Conservation (phyloP, 306 rosid species). For the Cercis canadensis region DNA sequence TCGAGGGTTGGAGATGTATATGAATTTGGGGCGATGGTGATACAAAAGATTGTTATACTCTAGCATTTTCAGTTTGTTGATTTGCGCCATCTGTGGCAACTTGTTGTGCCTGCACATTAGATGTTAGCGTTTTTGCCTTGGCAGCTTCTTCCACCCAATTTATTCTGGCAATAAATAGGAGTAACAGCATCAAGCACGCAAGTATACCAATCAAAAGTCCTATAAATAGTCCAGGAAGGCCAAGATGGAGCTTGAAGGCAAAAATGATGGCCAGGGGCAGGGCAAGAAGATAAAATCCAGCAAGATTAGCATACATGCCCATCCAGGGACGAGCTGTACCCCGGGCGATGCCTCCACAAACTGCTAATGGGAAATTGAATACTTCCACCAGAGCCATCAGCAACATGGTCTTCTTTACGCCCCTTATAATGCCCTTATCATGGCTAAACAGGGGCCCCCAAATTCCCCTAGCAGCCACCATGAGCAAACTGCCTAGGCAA, state of each 20-base stretch:
- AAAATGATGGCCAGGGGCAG: constrained; percentile 71
- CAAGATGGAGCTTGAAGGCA: constrained; percentile 68
- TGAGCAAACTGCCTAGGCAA: constrained; percentile 59
- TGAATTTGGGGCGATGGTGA: no score
- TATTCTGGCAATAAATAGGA: constrained; percentile 56
- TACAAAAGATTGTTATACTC: constrained; percentile 8
- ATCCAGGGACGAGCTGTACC: constrained; percentile 84
- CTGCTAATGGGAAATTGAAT: constrained; percentile 77
- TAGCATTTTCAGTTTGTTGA: constrained; percentile 26
- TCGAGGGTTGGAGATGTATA: no score
- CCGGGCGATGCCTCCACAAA: constrained; percentile 81
- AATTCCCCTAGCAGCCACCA: constrained; percentile 72
- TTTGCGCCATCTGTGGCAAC: constrained; percentile 31
- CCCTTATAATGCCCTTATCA: constrained; percentile 54
- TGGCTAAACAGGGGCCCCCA: constrained; percentile 82
- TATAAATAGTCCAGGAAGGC: constrained; percentile 66
- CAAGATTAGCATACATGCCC: constrained; percentile 73
- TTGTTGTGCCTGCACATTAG: constrained; percentile 19
- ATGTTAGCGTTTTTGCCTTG: constrained; percentile 58
- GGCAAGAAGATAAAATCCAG: constrained; percentile 81
- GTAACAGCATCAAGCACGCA: constrained; percentile 51
- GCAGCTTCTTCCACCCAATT: constrained; percentile 71
- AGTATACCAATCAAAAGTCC: constrained; percentile 65
- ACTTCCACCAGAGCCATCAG: constrained; percentile 79
- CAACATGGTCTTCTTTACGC: constrained; percentile 76